A percentile compares a stretch with the other conserved stretches of the same genome.
These are phyloP conservation scores for Ogataea nonfermentans DNA, from an alignment of 805 yeast genomes.

Conservation along the genomic window DNA sequence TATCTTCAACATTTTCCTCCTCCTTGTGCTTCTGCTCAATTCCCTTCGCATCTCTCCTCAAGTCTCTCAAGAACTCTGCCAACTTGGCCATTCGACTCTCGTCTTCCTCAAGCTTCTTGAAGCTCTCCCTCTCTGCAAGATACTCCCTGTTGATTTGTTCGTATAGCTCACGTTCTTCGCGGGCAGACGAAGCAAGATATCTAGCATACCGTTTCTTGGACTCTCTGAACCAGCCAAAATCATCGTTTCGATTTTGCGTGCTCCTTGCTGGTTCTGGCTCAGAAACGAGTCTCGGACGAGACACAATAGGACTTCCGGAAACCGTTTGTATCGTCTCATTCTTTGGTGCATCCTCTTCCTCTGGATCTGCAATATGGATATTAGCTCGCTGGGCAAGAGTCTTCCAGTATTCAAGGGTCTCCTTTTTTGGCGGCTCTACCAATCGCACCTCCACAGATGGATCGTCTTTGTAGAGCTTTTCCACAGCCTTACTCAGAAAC, in stretches of 20 bases:
- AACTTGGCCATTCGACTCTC: conserved; percentile 22
- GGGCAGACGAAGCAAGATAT: conserved; percentile 31
- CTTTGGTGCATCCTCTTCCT: background rate
- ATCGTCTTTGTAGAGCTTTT: conserved; percentile 21
- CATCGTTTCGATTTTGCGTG: conserved; percentile 16
- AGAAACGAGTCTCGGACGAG: background rate
- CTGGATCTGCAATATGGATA: conserved; percentile 18
- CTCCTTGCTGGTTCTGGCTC: background rate
- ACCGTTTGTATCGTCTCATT: background rate
- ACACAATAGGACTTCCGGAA: background rate
- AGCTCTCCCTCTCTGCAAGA: conserved; percentile 19
- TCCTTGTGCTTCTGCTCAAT: background rate
- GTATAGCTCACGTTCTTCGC: conserved; percentile 38
- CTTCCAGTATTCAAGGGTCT: conserved; percentile 27
- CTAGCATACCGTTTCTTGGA: conserved; percentile 35
- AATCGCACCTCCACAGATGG: conserved; percentile 16
- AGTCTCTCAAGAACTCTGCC: conserved; percentile 13
- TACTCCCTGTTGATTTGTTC: conserved; percentile 36
- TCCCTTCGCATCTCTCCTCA: conserved; percentile 9
- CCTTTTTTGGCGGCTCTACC: conserved; percentile 13
- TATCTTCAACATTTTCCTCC: conserved; percentile 9
- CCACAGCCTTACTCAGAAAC: conserved; percentile 24
- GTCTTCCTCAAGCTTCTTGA: conserved; percentile 16
- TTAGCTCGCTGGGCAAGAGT: conserved; percentile 32
- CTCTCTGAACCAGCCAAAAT: conserved; percentile 35